Conservation (phyloP, 148 eudicot genomes). For the Polygonum aviculare region DNA sequence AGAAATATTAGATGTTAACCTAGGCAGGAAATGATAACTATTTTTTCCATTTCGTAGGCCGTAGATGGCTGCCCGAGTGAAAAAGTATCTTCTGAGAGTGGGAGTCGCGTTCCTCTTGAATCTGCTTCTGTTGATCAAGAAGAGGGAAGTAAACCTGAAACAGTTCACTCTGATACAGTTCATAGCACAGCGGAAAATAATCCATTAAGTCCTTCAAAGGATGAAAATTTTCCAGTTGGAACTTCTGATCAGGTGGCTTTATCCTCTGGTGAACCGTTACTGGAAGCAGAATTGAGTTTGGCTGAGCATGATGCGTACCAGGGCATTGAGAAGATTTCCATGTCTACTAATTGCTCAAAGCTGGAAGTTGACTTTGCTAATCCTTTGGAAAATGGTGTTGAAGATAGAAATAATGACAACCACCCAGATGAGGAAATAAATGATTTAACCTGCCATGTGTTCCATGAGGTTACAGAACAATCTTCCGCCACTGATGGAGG, state of each 20-base stretch:
- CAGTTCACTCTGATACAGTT: conserved; percentile 1
- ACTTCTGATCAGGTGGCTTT: conserved; percentile 4
- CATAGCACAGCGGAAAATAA: conserved; percentile 10
- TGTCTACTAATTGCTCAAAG: not conserved
- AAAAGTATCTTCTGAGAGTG: conserved; percentile 17
- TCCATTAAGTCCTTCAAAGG: conserved; percentile 8
- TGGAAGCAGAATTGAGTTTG: conserved; percentile 16
- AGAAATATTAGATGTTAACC: not conserved
- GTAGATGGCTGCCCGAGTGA: conserved; percentile 14
- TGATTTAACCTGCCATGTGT: not conserved
- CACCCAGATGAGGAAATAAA: not conserved
- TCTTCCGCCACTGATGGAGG: not conserved
- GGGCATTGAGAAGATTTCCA: not conserved
- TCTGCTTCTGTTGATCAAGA: conserved; percentile 14
- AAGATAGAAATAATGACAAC: not conserved
- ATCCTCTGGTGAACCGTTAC: conserved; percentile 6
- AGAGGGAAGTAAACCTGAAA: conserved; percentile 14
- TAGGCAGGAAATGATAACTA: not conserved
- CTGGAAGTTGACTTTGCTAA: not conserved
- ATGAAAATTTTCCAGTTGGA: conserved; percentile 7
- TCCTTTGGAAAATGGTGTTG: conserved; percentile 2
- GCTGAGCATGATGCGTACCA: conserved; percentile 1
- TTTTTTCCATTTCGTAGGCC: not conserved
- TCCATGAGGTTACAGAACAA: not conserved
- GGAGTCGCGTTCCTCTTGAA: conserved; percentile 1